These are phyloP conservation scores for Plectosphaerella cucumerina DNA, from an alignment of 2,329 filamentous ascomycete genomes.

Conservation along the genomic window DNA sequence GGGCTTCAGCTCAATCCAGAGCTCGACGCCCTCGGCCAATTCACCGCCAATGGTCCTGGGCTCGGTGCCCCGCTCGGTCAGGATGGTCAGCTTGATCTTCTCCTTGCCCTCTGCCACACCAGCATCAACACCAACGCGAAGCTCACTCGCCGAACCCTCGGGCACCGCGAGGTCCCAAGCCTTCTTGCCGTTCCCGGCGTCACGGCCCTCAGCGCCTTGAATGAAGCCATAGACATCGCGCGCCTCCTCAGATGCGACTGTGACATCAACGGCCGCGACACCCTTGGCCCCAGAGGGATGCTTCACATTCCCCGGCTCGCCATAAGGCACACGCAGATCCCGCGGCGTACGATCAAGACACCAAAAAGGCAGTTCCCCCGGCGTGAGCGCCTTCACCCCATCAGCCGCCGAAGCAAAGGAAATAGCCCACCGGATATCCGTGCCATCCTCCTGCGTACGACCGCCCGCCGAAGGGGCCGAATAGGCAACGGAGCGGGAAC, in stretches of 20 bases:
- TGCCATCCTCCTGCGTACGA: slow-evolving; percentile 49
- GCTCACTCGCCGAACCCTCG: neutral
- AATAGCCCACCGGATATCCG: slow-evolving; percentile 55
- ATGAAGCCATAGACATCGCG: neutral
- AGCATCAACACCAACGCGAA: neutral
- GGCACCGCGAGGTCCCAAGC: neutral
- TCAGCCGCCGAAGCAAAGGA: slow-evolving; percentile 32
- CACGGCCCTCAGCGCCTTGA: neutral
- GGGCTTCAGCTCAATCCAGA: slow-evolving; percentile 1
- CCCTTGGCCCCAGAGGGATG: slow-evolving; percentile 52
- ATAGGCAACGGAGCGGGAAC: slow-evolving; percentile 36
- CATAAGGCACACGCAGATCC: slow-evolving; percentile 48
- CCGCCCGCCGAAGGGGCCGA: slow-evolving; percentile 45
- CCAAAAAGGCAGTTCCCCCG: slow-evolving; percentile 59
- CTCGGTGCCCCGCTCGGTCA: neutral
- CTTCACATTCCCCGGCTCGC: slow-evolving; percentile 25
- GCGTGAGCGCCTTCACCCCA: slow-evolving; percentile 17
- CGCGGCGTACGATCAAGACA: slow-evolving; percentile 60
- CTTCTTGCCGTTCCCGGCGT: neutral
- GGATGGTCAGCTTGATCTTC: neutral
- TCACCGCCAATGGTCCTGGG: neutral
- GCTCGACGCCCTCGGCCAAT: neutral
- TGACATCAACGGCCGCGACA: slow-evolving; percentile 20
- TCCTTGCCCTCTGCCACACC: neutral
- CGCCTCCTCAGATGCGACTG: neutral